These are phyloP conservation scores for Trypanosoma platydactyli DNA, from an alignment of 208 protist species.

Conservation along the genomic window DNA sequence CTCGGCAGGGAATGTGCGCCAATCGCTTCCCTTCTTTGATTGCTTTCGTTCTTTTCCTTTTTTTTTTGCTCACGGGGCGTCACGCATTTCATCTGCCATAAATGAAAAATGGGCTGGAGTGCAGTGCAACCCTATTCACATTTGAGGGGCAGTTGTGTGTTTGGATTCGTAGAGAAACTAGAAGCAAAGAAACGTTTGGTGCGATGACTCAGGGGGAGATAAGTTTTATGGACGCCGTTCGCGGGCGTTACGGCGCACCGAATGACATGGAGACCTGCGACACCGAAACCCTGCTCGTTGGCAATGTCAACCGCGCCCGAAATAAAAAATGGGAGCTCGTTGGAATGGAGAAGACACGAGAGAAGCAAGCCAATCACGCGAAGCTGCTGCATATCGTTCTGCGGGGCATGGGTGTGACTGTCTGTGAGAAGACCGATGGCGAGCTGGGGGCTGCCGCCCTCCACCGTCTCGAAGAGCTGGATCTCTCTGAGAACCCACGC, in stretches of 20 bases:
- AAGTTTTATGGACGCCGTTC: constrained; percentile 82
- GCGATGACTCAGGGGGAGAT: constrained; percentile 14
- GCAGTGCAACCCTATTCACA: too few species aligned
- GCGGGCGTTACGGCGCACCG: constrained; percentile 69
- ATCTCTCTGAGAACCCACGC: constrained; percentile 65
- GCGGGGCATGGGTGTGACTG: constrained; percentile 50
- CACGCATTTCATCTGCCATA: too few species aligned
- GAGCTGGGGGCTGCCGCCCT: constrained; percentile 50
- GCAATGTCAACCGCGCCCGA: constrained; percentile 22
- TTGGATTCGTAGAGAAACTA: too few species aligned
- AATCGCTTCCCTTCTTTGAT: too few species aligned
- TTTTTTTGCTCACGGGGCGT: too few species aligned
- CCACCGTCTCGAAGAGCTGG: constrained; percentile 55
- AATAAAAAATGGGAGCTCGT: constrained; percentile 87
- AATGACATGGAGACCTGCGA: constrained; percentile 51
- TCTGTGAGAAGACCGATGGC: constrained; percentile 39
- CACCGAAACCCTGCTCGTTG: constrained; percentile 51
- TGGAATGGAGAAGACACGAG: constrained; percentile 69
- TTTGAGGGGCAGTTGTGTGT: too few species aligned
- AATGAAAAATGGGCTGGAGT: too few species aligned
- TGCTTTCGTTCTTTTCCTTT: too few species aligned
- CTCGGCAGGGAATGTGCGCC: too few species aligned
- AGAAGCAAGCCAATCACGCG: constrained; percentile 60
- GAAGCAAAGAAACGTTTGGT: neutral
- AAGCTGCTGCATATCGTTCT: constrained; percentile 68